Percentiles rank a stretch among this genome's conserved stretches.
These are phyloP conservation scores for Rosa chinensis DNA, from an alignment of 306 rosid species.

Conservation along the genomic window DNA sequence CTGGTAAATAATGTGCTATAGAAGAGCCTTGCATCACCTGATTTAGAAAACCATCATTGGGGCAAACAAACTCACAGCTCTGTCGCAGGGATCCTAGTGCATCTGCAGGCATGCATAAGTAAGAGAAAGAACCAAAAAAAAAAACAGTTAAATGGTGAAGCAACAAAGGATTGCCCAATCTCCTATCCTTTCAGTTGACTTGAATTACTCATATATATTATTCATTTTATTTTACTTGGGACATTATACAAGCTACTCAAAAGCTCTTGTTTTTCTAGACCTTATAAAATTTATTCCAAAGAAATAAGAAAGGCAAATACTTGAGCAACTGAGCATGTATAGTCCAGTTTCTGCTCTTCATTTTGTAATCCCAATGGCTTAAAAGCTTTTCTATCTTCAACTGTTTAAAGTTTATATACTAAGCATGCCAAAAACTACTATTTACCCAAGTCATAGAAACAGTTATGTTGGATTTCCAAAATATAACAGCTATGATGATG, in stretches of 20 bases:
- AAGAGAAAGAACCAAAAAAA: neutral
- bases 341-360: no score
- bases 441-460: neutral
- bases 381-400: neutral
- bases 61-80: slow-evolving; percentile 83
- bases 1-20: slow-evolving; percentile 14
- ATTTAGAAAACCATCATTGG: slow-evolving; percentile 92
- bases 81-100: slow-evolving; percentile 77
- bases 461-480: neutral
- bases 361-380: neutral
- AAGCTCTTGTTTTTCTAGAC: neutral
- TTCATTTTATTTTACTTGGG: neutral
- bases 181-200: neutral
- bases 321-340: neutral
- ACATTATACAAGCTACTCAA: neutral
- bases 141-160: slow-evolving; percentile 3
- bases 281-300: neutral
- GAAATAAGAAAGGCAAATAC: neutral
- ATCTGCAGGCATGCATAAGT: slow-evolving; percentile 45
- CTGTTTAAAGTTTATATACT: neutral
- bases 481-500: slow-evolving; percentile 19
- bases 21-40: slow-evolving; percentile 55
- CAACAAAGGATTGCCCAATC: neutral
- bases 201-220: neutral
- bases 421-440: slow-evolving; percentile 1